These are phyloP conservation scores for Halteria grandinella DNA, from an alignment of 73 alveolate species.

Conservation along the genomic window DNA sequence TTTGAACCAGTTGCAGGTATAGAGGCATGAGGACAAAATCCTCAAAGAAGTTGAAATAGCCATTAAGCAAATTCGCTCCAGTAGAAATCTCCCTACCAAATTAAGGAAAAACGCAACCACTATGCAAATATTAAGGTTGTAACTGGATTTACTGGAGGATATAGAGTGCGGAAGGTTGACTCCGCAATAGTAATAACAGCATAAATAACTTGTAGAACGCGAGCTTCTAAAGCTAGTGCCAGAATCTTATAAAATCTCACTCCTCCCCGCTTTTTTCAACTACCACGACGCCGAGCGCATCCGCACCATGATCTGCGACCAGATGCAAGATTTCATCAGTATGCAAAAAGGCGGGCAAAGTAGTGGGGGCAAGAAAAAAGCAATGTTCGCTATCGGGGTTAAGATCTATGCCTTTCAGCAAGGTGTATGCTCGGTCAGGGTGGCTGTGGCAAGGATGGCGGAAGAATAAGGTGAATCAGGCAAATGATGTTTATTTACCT, in stretches of 20 bases:
- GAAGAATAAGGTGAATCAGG: no score
- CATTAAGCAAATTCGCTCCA: slow-evolving; percentile 45
- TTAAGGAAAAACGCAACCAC: slow-evolving; percentile 22
- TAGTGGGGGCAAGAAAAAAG: slow-evolving; percentile 11
- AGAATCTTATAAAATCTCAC: slow-evolving; percentile 27
- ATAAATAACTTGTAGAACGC: slow-evolving; percentile 6
- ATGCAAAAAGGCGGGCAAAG: no score
- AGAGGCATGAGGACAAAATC: slow-evolving; percentile 31
- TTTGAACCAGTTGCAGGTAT: not conserved
- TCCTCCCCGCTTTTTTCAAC: slow-evolving; percentile 63
- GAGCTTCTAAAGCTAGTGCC: slow-evolving; percentile 60
- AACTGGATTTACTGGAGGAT: slow-evolving; percentile 57
- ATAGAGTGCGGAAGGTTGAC: slow-evolving; percentile 35
- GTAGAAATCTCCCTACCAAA: slow-evolving; percentile 53
- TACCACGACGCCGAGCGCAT: slow-evolving; percentile 65
- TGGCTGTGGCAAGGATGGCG: slow-evolving; percentile 53
- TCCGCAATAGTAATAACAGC: not conserved
- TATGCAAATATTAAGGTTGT: not conserved
- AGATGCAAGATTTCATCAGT: slow-evolving; percentile 54
- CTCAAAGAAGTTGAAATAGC: slow-evolving; percentile 60
- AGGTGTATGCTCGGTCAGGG: slow-evolving; percentile 53
- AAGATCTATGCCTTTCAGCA: slow-evolving; percentile 49
- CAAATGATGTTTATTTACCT: no score
- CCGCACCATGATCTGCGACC: slow-evolving; percentile 33
- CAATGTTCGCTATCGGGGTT: slow-evolving; percentile 55